These are phyloP conservation scores for Acacia acuminata DNA, from an alignment of 306 rosid genomes.

Conservation along the genomic window DNA sequence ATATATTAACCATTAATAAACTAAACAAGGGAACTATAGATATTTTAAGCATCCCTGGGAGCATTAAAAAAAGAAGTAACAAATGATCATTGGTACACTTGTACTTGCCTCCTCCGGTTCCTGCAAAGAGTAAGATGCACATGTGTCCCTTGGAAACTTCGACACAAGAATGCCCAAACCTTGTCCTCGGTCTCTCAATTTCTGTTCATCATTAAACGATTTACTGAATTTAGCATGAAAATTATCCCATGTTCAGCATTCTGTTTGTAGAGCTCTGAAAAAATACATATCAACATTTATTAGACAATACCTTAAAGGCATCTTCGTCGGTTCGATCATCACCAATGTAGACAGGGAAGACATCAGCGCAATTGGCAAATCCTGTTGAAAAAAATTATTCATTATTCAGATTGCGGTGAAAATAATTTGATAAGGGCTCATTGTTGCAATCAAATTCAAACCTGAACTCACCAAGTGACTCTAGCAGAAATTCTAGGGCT, in stretches of 20 bases:
- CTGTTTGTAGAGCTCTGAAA: neutral
- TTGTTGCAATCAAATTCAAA: conserved; percentile 3
- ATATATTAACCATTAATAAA: neutral
- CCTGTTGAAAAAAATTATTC: conserved; percentile 53
- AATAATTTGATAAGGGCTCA: neutral
- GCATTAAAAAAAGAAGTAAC: neutral
- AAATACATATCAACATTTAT: conserved; percentile 18
- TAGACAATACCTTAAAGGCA: conserved; percentile 84
- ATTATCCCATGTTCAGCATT: conserved; percentile 18
- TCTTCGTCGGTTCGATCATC: conserved; percentile 97
- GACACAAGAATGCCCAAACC: conserved; percentile 94
- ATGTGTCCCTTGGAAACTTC: conserved; percentile 83
- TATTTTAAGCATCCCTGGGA: neutral
- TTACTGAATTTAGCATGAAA: neutral
- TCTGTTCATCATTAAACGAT: conserved; percentile 39
- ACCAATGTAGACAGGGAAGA: conserved; percentile 90
- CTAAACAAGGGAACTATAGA: neutral
- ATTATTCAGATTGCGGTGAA: conserved; percentile 31
- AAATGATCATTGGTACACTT: conserved; percentile 26
- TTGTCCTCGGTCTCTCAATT: conserved; percentile 84
- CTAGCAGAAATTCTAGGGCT: conserved; percentile 88
- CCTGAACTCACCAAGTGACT: conserved; percentile 81
- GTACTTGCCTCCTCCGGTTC: conserved; percentile 91
- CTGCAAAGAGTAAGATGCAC: conserved; percentile 82
- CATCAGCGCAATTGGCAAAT: conserved; percentile 73